Conservation (phyloP, 2,329 filamentous ascomycete species). For the Colletotrichum salicis region DNA sequence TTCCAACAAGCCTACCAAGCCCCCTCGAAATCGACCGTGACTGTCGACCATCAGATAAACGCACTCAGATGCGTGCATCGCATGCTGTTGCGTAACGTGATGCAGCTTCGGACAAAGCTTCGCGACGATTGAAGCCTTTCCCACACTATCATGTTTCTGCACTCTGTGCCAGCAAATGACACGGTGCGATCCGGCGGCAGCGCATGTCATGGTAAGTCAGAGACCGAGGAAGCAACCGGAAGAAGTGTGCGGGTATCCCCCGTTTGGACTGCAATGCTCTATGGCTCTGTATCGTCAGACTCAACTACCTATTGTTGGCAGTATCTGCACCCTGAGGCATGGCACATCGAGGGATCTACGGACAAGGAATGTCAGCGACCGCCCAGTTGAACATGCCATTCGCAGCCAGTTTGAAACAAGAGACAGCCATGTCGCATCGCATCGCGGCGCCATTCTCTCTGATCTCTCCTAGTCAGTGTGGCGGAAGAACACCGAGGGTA, state of each 20-base stretch:
- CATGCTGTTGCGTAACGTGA: conserved; percentile 23
- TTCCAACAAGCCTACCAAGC: neutral
- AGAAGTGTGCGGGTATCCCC: neutral
- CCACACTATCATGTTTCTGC: neutral
- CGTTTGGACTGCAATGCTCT: neutral
- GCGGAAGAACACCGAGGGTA: conserved; percentile 31
- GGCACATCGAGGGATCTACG: conserved; percentile 17
- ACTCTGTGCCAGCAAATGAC: neutral
- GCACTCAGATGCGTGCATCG: neutral
- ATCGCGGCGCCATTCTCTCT: conserved; percentile 24
- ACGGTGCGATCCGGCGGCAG: conserved; percentile 5
- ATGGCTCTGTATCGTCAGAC: neutral
- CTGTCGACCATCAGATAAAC: neutral
- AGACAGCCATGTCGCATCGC: conserved; percentile 29
- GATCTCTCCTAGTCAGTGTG: conserved; percentile 2
- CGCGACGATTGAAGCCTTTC: neutral
- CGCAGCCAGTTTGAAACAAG: conserved; percentile 30
- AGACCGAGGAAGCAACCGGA: neutral
- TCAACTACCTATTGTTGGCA: neutral
- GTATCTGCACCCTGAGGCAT: neutral
- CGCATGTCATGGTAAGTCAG: conserved; percentile 4
- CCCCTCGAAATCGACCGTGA: neutral
- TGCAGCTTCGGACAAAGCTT: conserved; percentile 17
- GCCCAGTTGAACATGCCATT: conserved; percentile 15
- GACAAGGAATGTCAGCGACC: conserved; percentile 8